phyloP scores from a whole-genome alignment of 2,329 filamentous ascomycete genomes.

The Chrysosporium keratinophilum region DNA sequence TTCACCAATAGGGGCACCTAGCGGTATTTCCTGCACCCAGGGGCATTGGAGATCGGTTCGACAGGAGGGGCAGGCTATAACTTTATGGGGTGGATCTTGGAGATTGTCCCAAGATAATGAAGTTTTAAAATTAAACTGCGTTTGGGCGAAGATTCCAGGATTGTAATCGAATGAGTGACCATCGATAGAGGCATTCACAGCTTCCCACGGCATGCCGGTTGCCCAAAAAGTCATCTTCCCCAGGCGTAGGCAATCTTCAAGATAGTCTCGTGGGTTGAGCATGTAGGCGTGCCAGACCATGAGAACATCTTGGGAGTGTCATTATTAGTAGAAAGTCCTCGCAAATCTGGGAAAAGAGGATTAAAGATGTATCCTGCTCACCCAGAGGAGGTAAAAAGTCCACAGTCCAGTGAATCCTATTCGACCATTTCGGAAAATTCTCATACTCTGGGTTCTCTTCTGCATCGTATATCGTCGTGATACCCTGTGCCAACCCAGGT shows the following conservation, averaged over 20 bases:
- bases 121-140: conserved; percentile 41
- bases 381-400: conserved; percentile 50
- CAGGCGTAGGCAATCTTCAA: conserved; percentile 60
- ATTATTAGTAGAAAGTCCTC: conserved; percentile 6
- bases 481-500: conserved; percentile 5
- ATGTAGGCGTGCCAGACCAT: conserved; percentile 75
- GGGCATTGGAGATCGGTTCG: conserved; percentile 34
- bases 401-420: conserved; percentile 30
- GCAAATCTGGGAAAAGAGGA: not conserved
- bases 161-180: conserved; percentile 47
- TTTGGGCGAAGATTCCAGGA: conserved; percentile 36
- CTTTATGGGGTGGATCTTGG: conserved; percentile 42
- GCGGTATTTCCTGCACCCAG: conserved; percentile 45
- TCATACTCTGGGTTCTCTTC: conserved; percentile 26
- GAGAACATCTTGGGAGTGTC: conserved; percentile 49
- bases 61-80: conserved; percentile 49
- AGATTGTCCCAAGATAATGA: conserved; percentile 50
- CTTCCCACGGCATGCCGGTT: conserved; percentile 55
- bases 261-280: conserved; percentile 63
- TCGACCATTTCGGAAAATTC: conserved; percentile 18
- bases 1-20: conserved; percentile 19
- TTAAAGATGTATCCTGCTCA: conserved; percentile 27
- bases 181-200: conserved; percentile 50
- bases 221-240: conserved; percentile 50
- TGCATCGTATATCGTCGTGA: conserved; percentile 18